A percentile compares a stretch with the other conserved stretches of the same genome.
These are phyloP conservation scores for Pseudonitzschia pungens DNA, from an alignment of 108 stramenopile genomes.

Conservation along the genomic window DNA sequence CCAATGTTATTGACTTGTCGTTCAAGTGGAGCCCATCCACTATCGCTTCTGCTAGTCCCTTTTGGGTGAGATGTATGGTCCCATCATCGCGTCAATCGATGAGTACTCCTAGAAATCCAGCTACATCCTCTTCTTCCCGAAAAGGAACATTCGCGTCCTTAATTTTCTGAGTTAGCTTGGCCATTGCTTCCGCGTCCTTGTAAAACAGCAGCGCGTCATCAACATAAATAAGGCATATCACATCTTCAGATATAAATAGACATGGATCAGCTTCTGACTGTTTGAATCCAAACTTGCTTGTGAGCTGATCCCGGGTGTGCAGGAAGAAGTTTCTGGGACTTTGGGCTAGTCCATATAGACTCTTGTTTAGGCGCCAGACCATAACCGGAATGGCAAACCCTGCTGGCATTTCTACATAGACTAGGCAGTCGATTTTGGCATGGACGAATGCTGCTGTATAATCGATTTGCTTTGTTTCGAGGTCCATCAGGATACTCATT, in stretches of 20 bases:
- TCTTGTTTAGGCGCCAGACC: conserved; percentile 34
- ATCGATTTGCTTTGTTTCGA: conserved; percentile 46
- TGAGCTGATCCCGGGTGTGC: conserved; percentile 13
- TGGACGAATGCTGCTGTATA: conserved; percentile 57
- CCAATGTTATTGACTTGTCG: no score
- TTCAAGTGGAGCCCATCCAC: no score
- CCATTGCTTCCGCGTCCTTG: neutral
- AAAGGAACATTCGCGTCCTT: no score
- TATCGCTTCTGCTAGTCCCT: no score
- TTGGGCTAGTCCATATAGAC: conserved; percentile 32
- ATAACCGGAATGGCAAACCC: conserved; percentile 32
- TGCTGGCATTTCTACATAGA: conserved; percentile 50
- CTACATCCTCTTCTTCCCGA: no score
- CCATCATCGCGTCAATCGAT: no score
- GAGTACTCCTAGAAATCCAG: no score
- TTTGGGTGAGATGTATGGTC: no score
- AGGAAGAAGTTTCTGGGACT: conserved; percentile 27
- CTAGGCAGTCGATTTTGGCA: conserved; percentile 25
- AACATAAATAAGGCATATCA: conserved; percentile 51
- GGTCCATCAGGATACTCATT: conserved; percentile 25
- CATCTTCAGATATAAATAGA: conserved; percentile 38
- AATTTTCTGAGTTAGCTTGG: no score
- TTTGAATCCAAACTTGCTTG: conserved; percentile 10
- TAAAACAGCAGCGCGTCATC: conserved; percentile 25
- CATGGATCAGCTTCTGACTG: conserved; percentile 41